phyloP scores from a whole-genome alignment of 495 filamentous ascomycete species.

The Emericellopsis terricola region DNA sequence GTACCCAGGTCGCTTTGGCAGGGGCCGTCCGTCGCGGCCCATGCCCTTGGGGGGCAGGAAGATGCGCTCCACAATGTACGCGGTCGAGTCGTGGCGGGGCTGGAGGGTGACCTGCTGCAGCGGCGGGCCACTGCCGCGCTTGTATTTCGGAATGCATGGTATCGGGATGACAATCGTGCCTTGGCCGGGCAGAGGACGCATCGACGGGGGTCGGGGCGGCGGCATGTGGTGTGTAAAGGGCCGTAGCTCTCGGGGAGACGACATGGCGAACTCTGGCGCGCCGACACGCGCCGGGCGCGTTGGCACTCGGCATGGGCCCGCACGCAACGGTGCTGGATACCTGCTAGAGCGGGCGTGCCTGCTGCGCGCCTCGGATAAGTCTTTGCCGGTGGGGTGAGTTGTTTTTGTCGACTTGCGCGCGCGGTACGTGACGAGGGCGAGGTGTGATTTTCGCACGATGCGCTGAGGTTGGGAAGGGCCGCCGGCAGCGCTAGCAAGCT shows the following conservation, averaged over 20 bases:
- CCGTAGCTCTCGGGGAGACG: neutral
- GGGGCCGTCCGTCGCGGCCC: slow-evolving; percentile 9
- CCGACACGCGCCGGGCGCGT: no score
- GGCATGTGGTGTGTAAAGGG: neutral
- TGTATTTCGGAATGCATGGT: slow-evolving; percentile 8
- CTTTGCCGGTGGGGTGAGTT: no score
- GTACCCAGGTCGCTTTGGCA: slow-evolving; percentile 17
- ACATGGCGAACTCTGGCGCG: neutral
- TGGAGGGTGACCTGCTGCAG: slow-evolving; percentile 15
- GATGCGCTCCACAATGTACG: slow-evolving; percentile 26
- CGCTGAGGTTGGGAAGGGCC: no score
- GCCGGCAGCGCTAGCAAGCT: no score
- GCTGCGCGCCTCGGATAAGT: no score
- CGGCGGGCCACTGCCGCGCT: slow-evolving; percentile 19
- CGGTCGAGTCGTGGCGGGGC: slow-evolving; percentile 20
- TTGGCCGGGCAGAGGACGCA: neutral
- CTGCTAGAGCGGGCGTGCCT: no score
- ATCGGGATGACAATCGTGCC: no score
- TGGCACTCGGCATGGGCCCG: no score
- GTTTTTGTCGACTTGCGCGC: no score
- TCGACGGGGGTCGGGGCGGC: neutral
- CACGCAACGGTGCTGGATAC: no score
- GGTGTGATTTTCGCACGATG: no score
- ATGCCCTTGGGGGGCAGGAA: slow-evolving; percentile 14
- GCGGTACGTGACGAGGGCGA: no score